Base-by-base conservation (phyloP, 164 flowering plant genomes). In the Malania oleifera region DNA sequence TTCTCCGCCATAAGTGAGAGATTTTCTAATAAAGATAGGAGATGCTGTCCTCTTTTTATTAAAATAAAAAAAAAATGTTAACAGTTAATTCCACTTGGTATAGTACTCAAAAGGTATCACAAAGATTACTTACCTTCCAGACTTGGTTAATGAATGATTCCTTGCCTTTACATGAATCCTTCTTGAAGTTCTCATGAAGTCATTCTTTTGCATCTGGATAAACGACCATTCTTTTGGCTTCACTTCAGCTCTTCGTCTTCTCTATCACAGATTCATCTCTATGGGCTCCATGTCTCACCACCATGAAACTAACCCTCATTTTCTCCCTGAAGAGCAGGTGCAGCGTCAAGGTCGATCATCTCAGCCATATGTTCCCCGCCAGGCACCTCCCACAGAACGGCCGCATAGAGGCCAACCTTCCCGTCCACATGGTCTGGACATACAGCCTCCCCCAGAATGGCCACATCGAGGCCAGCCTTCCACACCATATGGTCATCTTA, bases 221-320 rank as follows among this genome's bases (percentile, higher is more conserved):
- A 34, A 6, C 1, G 17, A 24, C 55, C 39, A 56, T 28, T 39
- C 37, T 56, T 41, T 28, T 45, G 52, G 35, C n/a, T 25, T 19
- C 50, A 34, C 9, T 13, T 19, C 53, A 6, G 22, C 59, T 39
- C 2, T 35, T 31, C 34, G 37, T 35, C 20, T 37, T 46, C 47
- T 31, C 41, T 12, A 35, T 47, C 23, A 27, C 62, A 37, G 39
- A 52, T 26, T 55, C 24, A 20, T n/a, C 54, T 29, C 48, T 52
- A 54, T 25, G 50, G 17, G 50, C 38, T 27, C 61, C 61, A 75
- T 64, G 73, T 40, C 63, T 22, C 50, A 38, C 26, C 73, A 63
- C 38, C 56, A 8, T 11, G 87, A 82, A 55, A 64, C 72, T 60
- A 85, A 82, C 62, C 87, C 85, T 24, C 75, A 85, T 56, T 82